Evolutionary conservation across 768 basidiomycete genomes (phyloP).

Genomic region (Auricularia sp.): DNA sequence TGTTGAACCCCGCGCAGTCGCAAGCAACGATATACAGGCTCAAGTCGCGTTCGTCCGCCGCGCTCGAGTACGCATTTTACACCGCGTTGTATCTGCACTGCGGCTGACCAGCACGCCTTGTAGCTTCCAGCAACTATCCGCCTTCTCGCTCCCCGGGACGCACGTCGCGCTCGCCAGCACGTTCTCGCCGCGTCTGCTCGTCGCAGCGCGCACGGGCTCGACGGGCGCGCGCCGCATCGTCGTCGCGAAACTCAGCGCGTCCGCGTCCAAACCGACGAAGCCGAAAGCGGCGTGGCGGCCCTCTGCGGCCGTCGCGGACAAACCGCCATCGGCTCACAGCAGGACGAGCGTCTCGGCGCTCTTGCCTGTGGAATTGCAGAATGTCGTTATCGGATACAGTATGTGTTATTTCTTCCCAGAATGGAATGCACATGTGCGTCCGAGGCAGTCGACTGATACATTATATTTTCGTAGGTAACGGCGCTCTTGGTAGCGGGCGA

Average conservation of each 20-base stretch:
- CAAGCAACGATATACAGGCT: not conserved
- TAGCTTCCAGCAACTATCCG: not conserved
- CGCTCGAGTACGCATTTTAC: not conserved
- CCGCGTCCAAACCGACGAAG: not conserved
- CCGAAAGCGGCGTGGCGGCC: not conserved
- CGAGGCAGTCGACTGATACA: no score
- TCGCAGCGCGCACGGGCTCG: not conserved
- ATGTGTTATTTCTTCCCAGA: slow-evolving; percentile 12
- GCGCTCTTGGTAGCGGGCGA: slow-evolving; percentile 8
- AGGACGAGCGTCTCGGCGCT: slow-evolving; percentile 23
- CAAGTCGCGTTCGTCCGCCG: not conserved
- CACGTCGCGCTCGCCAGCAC: not conserved
- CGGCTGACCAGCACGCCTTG: not conserved
- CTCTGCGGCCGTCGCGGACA: not conserved
- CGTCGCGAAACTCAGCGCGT: not conserved
- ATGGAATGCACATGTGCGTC: not conserved
- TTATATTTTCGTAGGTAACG: slow-evolving; percentile 6
- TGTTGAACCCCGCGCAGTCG: not conserved
- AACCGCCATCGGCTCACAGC: not conserved
- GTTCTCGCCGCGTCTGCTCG: not conserved
- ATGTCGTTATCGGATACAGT: slow-evolving; percentile 59
- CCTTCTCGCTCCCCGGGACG: not conserved
- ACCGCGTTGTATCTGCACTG: not conserved
- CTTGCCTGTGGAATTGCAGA: slow-evolving; percentile 47
- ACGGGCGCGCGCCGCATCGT: not conserved